A percentile compares a stretch with the other conserved stretches of the same genome.
Evolutionary conservation across 768 basidiomycete genomes (phyloP).

Genomic region (Mycena vulgaris): DNA sequence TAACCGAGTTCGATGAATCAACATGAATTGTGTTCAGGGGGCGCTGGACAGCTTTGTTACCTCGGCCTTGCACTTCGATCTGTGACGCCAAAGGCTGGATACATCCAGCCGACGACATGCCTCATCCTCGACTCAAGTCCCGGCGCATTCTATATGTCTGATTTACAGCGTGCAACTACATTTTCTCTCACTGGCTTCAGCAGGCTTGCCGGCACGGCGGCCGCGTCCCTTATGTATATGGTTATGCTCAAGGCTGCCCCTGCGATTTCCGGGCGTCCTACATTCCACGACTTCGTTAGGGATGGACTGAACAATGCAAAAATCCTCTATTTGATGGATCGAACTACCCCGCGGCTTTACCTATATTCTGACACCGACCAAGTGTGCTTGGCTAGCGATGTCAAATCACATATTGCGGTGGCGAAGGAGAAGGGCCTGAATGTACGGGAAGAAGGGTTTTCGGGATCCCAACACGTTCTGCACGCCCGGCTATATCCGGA

Average conservation of each 20-base stretch:
- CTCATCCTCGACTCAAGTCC: conserved; percentile 13
- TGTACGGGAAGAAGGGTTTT: neutral
- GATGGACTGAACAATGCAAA: neutral
- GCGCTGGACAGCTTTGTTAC: neutral
- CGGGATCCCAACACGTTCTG: conserved; percentile 11
- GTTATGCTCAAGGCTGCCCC: neutral
- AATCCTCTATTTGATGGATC: conserved; percentile 2
- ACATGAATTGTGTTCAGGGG: neutral
- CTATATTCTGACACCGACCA: conserved; percentile 21
- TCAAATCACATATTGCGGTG: neutral
- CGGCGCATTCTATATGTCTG: neutral
- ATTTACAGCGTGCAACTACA: neutral
- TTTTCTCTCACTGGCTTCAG: neutral
- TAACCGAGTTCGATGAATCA: too few relatives aligned
- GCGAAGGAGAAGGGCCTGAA: neutral
- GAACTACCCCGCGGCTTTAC: neutral
- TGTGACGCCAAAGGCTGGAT: neutral
- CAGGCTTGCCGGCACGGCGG: neutral
- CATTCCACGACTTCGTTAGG: neutral
- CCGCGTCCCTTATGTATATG: neutral
- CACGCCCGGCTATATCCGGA: neutral
- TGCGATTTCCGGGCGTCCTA: neutral
- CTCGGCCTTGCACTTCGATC: neutral
- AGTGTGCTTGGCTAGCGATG: neutral
- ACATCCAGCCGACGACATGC: neutral